Evolutionary conservation across 2,329 filamentous ascomycete species (phyloP), one percentile per base, ranked within the genome.

Genomic region (Aspergillus glaucus): DNA sequence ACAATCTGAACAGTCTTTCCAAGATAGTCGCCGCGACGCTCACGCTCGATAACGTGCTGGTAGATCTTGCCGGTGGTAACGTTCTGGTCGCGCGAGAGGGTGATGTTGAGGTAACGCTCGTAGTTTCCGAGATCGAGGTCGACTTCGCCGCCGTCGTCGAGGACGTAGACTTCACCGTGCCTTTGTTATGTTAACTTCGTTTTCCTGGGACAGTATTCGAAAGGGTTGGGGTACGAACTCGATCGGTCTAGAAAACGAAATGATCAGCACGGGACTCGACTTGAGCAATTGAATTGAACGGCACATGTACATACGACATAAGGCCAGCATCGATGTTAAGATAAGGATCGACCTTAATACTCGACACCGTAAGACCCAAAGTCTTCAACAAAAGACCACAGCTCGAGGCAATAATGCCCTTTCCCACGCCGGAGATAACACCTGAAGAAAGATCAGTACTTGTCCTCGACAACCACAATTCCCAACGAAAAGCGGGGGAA

Each of bases 1-100:
- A 97, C 90, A 34, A 94, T 86, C 70, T 96, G 90, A 14, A 94
- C 86, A 15, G 91, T 90, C 68, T 86, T 84, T 56, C 92, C 92
- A 10, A 97, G 80, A 62, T 95, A 97, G 66, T 93, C 85, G 48
- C 83, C 84, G 53, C 74, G 72, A 55, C 84, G 75, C 70, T 86
- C 83, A 53, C 81, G 82, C 62, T 90, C 82, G 61, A 95, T 90
- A 47, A 96, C 91, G 61, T 87, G 82, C 63, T 88, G 79, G 73
- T 96, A 97, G 59, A 97, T 89, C 76, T 97, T 96, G 65, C 93
- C 93, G 5, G 92, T 95, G 3, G 93, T 98, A 71, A 98, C 95
- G 71, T 97, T 97, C 76, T 92, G 89, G 60, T 95, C 90, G 53
- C 85, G 79, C 7, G 83, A 88, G 52, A 97, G 78, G 48, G 85